Base-by-base conservation (phyloP, 169 alveolate genomes). In the Miamiensis avidus region DNA sequence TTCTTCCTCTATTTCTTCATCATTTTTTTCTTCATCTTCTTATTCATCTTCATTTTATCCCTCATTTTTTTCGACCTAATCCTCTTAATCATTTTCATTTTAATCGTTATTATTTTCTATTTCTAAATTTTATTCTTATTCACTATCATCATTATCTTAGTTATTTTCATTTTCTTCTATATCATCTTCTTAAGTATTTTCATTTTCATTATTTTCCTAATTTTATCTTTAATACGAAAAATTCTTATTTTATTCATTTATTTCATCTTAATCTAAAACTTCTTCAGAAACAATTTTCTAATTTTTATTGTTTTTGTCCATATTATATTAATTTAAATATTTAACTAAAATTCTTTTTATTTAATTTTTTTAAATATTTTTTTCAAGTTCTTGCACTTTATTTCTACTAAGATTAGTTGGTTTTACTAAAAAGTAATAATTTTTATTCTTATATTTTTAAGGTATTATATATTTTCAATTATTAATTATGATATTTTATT, bases 21-120 rank as follows among this genome's bases (percentile, higher is more conserved):
- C 81, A 29, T 75, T 65, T 0, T 75, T 65, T 30, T 75, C 78
- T n/a, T 75, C 81, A 29, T 75, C 81, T 28, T 27, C 29, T 75
- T n/a, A n/a, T 49, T 49, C 4, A 49, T 49, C 20, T 11, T 49
- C 69, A 11, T 49, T 49, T 20, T 77, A 64, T 25, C 33, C 65
- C 25, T 29, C n/a, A 33, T 20, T 11, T 49, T 49, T 20, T 49
- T 49, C 69, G 20, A 11, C 20, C 20, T 49, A 11, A 49, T 77
- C n/a, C 29, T 33, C 64, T 77, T 77, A 32, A 25, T 33, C 0
- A 11, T 77, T 77, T 77, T 27, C 31, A 26, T 77, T 31, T 33
- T 30, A 64, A 76, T 76, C 49, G 28, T 29, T 76, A 32, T 77
- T 69, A 26, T 31, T 33, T 27, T 77, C 82, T 0, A 32, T 31